These are phyloP conservation scores for Aspergillus quadrilineatus DNA, from an alignment of 2,329 filamentous ascomycete species.

Conservation along the genomic window DNA sequence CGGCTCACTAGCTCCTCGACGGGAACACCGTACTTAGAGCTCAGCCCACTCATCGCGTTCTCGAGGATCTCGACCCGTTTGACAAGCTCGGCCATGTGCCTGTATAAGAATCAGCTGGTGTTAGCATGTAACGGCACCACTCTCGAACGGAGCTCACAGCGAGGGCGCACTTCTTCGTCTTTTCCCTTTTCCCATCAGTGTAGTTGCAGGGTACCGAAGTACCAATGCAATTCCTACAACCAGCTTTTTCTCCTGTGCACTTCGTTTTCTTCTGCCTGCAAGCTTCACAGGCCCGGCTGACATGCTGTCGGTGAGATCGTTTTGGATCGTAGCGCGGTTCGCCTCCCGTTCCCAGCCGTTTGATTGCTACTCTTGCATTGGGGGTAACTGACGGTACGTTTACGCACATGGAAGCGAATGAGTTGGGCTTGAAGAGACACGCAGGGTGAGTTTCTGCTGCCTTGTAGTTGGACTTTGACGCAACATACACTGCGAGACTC, in stretches of 20 bases:
- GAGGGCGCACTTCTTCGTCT: constrained; percentile 42
- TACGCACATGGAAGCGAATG: too few species aligned
- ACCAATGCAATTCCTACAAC: constrained; percentile 46
- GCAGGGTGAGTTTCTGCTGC: neutral
- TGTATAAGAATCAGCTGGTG: neutral
- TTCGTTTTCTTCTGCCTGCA: constrained; percentile 48
- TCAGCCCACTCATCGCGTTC: neutral
- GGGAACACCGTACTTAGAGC: neutral
- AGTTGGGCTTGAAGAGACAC: neutral
- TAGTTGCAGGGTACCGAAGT: constrained; percentile 46
- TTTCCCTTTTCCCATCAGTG: constrained; percentile 48
- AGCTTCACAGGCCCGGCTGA: constrained; percentile 45
- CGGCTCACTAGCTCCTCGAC: neutral
- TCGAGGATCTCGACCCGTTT: neutral
- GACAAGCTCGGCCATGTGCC: neutral
- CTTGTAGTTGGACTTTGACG: neutral
- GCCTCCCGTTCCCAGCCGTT: neutral
- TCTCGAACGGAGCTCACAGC: too few species aligned
- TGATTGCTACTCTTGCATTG: neutral
- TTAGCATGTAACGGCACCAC: neutral
- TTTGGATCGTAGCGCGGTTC: neutral
- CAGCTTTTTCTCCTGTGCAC: constrained; percentile 46
- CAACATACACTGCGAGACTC: neutral
- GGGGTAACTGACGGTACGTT: neutral
- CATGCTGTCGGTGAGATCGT: constrained; percentile 25